phyloP scores from a whole-genome alignment of 495 filamentous ascomycete species.

The Aspergillus nidulans region DNA sequence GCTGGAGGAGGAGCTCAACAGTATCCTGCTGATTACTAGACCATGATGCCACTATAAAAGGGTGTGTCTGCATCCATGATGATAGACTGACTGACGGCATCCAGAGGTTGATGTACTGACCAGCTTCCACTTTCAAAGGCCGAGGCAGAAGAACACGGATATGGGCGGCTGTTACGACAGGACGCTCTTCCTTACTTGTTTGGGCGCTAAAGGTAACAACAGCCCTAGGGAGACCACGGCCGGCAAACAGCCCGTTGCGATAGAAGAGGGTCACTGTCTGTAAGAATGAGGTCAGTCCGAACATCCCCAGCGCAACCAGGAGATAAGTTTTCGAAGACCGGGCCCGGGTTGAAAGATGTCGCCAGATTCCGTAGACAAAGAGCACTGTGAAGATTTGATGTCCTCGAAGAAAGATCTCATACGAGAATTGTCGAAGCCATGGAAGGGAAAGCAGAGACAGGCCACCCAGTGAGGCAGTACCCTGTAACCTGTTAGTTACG shows the following conservation, averaged over 20 bases:
- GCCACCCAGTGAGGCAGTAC: slow-evolving; percentile 9
- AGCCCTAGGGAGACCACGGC: slow-evolving; percentile 15
- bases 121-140: slow-evolving; percentile 26
- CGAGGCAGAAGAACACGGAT: slow-evolving; percentile 21
- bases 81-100: slow-evolving; percentile 29
- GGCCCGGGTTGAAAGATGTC: slow-evolving; percentile 15
- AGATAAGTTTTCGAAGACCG: slow-evolving; percentile 24
- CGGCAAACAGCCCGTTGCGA: slow-evolving; percentile 25
- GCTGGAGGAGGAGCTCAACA: slow-evolving; percentile 27
- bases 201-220: slow-evolving; percentile 15
- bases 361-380: slow-evolving; percentile 25
- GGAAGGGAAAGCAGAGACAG: slow-evolving; percentile 21
- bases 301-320: slow-evolving; percentile 20
- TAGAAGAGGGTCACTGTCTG: slow-evolving; percentile 20
- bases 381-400: slow-evolving; percentile 25
- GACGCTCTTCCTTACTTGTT: slow-evolving; percentile 11
- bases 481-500: slow-evolving; percentile 13
- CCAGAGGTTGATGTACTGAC: slow-evolving; percentile 39
- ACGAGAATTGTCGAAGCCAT: slow-evolving; percentile 21
- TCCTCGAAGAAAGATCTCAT: slow-evolving; percentile 31
- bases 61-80: slow-evolving; percentile 33
- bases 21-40: slow-evolving; percentile 19
- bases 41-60: slow-evolving; percentile 37
- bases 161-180: slow-evolving; percentile 12
- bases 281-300: slow-evolving; percentile 17